Conservation (phyloP, 2,329 filamentous ascomycete genomes). For the Niveomyces coronatus region DNA sequence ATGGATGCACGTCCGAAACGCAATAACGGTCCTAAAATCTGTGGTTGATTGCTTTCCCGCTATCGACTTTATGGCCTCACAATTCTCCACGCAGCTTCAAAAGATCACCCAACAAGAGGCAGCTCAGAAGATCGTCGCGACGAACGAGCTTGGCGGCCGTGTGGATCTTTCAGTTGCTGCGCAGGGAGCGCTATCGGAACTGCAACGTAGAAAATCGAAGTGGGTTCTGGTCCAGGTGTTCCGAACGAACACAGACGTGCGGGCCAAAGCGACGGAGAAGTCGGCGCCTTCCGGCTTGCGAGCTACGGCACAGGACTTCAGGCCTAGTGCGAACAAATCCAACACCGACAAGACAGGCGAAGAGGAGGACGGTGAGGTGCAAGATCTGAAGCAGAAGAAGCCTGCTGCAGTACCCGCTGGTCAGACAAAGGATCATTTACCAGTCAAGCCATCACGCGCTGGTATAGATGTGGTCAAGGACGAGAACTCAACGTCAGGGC, state of each 20-base stretch:
- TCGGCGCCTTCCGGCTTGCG: constrained; percentile 34
- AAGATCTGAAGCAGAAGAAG: constrained; percentile 38
- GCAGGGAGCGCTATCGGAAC: constrained; percentile 58
- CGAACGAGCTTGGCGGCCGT: constrained; percentile 47
- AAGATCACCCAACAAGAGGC: constrained; percentile 54
- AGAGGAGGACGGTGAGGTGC: constrained; percentile 64
- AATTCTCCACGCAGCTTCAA: constrained; percentile 53
- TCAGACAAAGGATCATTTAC: constrained; percentile 23
- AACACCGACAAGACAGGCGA: constrained; percentile 28
- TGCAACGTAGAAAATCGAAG: constrained; percentile 54
- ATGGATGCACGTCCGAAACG: constrained; percentile 97
- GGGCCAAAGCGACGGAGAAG: constrained; percentile 21
- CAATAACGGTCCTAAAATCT: constrained; percentile 77
- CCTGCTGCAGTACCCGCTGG: constrained; percentile 8
- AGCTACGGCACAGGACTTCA: constrained; percentile 54
- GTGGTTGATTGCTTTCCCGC: constrained; percentile 77
- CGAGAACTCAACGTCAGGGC: constrained; percentile 10
- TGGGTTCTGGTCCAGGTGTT: constrained; percentile 72
- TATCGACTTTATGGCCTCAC: constrained; percentile 75
- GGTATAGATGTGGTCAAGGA: constrained; percentile 21
- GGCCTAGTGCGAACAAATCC: constrained; percentile 36
- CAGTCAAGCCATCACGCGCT: constrained; percentile 20
- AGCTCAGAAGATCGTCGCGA: constrained; percentile 34
- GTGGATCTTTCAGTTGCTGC: constrained; percentile 69
- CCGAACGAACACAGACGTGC: constrained; percentile 40